Evolutionary conservation across 768 basidiomycete genomes (phyloP).

Genomic region (Chalciporus chontae): DNA sequence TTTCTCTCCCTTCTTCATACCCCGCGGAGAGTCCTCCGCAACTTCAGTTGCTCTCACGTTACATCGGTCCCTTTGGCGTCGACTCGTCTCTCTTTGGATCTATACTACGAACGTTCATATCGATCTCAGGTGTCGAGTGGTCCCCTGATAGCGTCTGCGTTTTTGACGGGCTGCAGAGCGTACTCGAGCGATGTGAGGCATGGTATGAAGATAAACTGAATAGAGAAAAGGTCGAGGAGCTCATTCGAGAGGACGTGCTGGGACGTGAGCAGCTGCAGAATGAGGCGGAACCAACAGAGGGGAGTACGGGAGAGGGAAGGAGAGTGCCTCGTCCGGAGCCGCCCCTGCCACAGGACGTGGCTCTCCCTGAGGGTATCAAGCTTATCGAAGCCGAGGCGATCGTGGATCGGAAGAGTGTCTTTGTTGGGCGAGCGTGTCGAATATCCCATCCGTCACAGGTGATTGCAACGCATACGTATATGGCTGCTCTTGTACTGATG

Average conservation of each 20-base stretch:
- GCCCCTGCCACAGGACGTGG: slow-evolving; percentile 11
- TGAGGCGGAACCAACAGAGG: slow-evolving; percentile 6
- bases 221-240: slow-evolving; percentile 50
- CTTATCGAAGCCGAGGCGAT: slow-evolving; percentile 78
- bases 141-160: slow-evolving; percentile 70
- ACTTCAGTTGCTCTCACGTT: slow-evolving; percentile 79
- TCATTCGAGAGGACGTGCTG: slow-evolving; percentile 51
- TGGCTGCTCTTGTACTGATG: neutral
- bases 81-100: slow-evolving; percentile 72
- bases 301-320: slow-evolving; percentile 5
- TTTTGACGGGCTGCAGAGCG: slow-evolving; percentile 81
- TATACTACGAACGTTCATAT: slow-evolving; percentile 78
- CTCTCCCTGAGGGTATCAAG: slow-evolving; percentile 58
- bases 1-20: slow-evolving; percentile 59
- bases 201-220: slow-evolving; percentile 75
- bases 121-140: slow-evolving; percentile 75
- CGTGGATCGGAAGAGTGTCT: slow-evolving; percentile 78
- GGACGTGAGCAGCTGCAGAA: slow-evolving; percentile 18
- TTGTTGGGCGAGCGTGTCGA: slow-evolving; percentile 80
- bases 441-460: slow-evolving; percentile 79
- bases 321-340: neutral
- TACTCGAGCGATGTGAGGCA: slow-evolving; percentile 57
- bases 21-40: slow-evolving; percentile 71
- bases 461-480: neutral
- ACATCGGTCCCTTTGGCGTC: slow-evolving; percentile 76